A percentile compares a stretch with the other conserved stretches of the same genome.
Conservation (phyloP, 805 yeast species). For the Nakazawaea holstii region DNA sequence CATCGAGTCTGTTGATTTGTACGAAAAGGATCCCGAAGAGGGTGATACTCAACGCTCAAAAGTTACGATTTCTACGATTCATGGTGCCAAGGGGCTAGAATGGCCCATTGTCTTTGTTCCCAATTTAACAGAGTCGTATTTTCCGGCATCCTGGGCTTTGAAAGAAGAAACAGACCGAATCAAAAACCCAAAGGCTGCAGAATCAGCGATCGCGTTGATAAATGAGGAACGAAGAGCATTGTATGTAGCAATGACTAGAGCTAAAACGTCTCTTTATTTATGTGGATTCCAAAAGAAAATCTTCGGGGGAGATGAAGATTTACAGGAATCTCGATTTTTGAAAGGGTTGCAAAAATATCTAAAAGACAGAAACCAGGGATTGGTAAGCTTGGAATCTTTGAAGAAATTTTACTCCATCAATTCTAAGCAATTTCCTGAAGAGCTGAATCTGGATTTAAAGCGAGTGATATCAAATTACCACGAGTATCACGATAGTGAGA, state of each 20-base stretch:
- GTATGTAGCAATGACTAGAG: constrained; percentile 87
- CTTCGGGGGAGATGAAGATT: not conserved
- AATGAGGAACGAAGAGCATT: constrained; percentile 82
- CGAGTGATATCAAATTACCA: not conserved
- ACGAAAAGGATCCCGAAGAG: constrained; percentile 21
- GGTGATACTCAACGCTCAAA: constrained; percentile 14
- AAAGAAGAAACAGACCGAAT: constrained; percentile 21
- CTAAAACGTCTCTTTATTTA: constrained; percentile 34
- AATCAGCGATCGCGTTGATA: constrained; percentile 18
- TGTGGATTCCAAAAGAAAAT: not conserved
- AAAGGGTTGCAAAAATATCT: not conserved
- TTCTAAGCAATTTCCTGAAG: not conserved
- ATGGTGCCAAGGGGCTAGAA: constrained; percentile 89
- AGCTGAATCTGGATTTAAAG: not conserved
- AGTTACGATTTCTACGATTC: constrained; percentile 68
- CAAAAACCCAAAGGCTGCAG: constrained; percentile 20
- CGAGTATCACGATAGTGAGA: not conserved
- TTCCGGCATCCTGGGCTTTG: constrained; percentile 56
- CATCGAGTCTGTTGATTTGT: constrained; percentile 29
- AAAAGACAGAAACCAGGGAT: constrained; percentile 1
- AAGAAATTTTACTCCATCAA: not conserved
- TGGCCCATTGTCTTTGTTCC: constrained; percentile 92
- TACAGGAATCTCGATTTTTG: constrained; percentile 8
- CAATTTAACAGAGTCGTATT: constrained; percentile 56
- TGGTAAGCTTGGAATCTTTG: not conserved